Conservation (phyloP, 2,329 filamentous ascomycete genomes). For the Xylariaceae sp. region DNA sequence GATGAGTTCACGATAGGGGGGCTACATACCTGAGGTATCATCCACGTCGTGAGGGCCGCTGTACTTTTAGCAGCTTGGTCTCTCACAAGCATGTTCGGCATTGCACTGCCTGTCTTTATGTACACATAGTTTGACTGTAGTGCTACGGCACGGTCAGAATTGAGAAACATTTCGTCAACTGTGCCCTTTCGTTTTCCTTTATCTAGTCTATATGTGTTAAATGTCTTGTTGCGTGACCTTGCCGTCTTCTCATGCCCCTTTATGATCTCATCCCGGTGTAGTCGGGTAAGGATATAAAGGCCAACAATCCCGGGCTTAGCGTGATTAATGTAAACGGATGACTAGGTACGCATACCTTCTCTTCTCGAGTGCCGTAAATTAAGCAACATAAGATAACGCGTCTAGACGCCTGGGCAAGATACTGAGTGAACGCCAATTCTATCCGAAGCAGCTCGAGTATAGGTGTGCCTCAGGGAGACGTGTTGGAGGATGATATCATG, state of each 20-base stretch:
- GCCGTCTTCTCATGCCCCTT: neutral
- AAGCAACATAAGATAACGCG: neutral
- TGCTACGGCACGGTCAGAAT: slow-evolving; percentile 7
- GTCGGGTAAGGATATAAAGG: neutral
- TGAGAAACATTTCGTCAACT: neutral
- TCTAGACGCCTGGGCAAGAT: neutral
- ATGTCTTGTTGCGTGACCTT: neutral
- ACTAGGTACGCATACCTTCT: neutral
- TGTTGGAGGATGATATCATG: no score
- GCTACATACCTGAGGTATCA: neutral
- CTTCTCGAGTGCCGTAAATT: neutral
- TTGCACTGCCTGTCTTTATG: slow-evolving; percentile 9
- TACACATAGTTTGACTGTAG: slow-evolving; percentile 10
- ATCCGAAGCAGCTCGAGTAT: no score
- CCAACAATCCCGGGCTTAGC: neutral
- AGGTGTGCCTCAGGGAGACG: no score
- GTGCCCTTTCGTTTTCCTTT: neutral
- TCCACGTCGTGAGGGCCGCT: neutral
- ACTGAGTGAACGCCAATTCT: no score
- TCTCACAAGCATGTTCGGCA: slow-evolving; percentile 10
- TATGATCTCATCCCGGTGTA: neutral
- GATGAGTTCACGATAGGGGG: neutral
- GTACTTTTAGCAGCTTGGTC: slow-evolving; percentile 1
- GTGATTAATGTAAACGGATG: neutral
- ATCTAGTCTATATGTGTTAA: neutral